Evolutionary conservation across 345 rosid genomes (phyloP).

Genomic region (Pseudoturritis turrita): DNA sequence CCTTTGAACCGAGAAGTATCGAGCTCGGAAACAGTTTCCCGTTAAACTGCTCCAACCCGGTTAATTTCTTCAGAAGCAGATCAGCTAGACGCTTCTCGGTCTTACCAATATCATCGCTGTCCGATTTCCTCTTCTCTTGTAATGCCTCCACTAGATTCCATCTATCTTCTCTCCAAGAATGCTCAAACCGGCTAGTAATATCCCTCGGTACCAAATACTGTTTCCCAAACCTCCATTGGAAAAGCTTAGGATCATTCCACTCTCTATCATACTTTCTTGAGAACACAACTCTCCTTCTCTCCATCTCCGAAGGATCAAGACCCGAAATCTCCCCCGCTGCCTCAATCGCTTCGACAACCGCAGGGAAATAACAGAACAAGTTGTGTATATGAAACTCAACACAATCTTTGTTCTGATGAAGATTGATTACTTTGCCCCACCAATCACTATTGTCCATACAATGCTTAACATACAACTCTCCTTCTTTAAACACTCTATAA

Average conservation of each 20-base stretch:
- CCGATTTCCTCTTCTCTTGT: conserved; percentile 48
- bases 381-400: conserved; percentile 82
- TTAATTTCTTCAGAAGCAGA: conserved; percentile 55
- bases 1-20: conserved; percentile 52
- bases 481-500: conserved; percentile 71
- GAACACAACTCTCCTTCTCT: conserved; percentile 56
- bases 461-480: conserved; percentile 61
- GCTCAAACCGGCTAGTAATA: conserved; percentile 42
- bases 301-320: conserved; percentile 74
- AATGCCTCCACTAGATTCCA: conserved; percentile 72
- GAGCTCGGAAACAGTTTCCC: conserved; percentile 58
- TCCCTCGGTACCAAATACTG: conserved; percentile 64
- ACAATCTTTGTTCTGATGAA: conserved; percentile 75
- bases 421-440: conserved; percentile 67
- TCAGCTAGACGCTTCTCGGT: conserved; percentile 59
- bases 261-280: conserved; percentile 62
- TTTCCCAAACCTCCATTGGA: conserved; percentile 70
- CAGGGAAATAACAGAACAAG: conserved; percentile 56
- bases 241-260: conserved; percentile 77
- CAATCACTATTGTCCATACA: conserved; percentile 73
- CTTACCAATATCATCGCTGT: conserved; percentile 36
- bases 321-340: conserved; percentile 78
- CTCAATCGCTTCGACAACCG: conserved; percentile 76
- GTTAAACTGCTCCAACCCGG: conserved; percentile 33
- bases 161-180: conserved; percentile 66